Base-by-base conservation (phyloP, 768 basidiomycete species). In the Russula sp. region DNA sequence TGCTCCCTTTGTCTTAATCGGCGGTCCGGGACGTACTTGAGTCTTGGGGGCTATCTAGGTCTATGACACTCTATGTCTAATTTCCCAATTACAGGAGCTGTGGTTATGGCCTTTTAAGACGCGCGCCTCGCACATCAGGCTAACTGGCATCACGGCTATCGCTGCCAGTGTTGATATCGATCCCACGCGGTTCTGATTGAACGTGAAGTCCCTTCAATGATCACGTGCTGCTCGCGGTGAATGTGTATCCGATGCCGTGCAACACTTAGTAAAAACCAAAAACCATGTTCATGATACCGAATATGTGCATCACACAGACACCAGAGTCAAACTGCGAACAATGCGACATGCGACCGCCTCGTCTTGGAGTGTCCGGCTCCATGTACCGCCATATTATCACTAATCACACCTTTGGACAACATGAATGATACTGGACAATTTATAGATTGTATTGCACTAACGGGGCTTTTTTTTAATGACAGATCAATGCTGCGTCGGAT, bases 291-390 rank as follows among this genome's bases (percentile, higher is more conserved):
- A 22, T 30, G 46, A n/a, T 30, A 24, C 54, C 28, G 22, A 28
- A 57, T 54, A 65, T 32, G 59, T 24, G 49, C 49, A 65, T 65
- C 59, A 65, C 32, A 40, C 64, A 57, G 64, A 34, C 54, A 3
- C 14, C 5, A 18, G 6, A 40, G 38, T 18, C 51, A 13, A 44
- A 49, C 48, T 38, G 60, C 64, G 64, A 56, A 51, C 38, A 52
- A 57, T 57, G 26, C n/a, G 24, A 46, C 59, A 65, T 50, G 64
- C 64, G 60, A 57, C 40, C 5, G 32, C 64, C 64, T 65, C 64
- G 60, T 57, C 55, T 57, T 61, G 55, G 40, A 52, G 52, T 52
- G 54, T 51, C 55, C 54, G 59, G 55, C 54, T 34, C 32, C 54
- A 44, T 34, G 30, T 49, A 52, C 26, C 24, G 46, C 63, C 53